Base-by-base conservation (phyloP, 768 basidiomycete species). In the Strobilomyces confusus region DNA sequence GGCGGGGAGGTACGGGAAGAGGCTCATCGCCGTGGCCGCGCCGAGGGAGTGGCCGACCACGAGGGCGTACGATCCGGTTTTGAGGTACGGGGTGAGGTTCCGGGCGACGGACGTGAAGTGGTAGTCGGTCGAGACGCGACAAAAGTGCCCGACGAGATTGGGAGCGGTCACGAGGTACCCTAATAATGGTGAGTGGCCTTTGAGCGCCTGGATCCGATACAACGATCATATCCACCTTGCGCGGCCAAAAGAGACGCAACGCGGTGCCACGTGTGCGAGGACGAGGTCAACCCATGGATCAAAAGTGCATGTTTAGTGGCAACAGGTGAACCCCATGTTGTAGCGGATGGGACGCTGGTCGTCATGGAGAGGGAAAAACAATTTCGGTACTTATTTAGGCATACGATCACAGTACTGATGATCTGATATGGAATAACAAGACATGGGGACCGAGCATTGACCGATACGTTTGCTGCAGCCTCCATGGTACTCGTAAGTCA, bases 141-240 rank as follows among this genome's bases (percentile, higher is more conserved):
- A 53, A 5, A 15, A 38, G 19, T 64, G 64, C 4, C 63, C 63
- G 5, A 58, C 2, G 19, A 64, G 51, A 29, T 62, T 54, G n/a
- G 63, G 63, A n/a, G 64, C 63, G 5, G 52, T 60, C 9, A 65
- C 63, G 0, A 54, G 43, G 54, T 60, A 65, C 1, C 64, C 63
- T 65, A 49, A 19, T 5, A 4, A 26, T 8, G 26, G 8, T 26
- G 26, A 26, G 26, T n/a, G n/a, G n/a, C n/a, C n/a, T n/a, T n/a
- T n/a, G n/a, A n/a, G n/a, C 26, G 26, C 26, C 26, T 8, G 8
- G 26, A 26, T 26, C 26, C 26, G 26, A 26, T 26, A 26, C 26
- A 8, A 8, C 26, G 26, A 26, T 26, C 26, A 19, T 43, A 25
- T 19, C 37, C 32, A 63, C 66, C 64, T 54, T 56, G 54, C 8